Percentiles rank a stretch among this genome's conserved stretches.
These are phyloP conservation scores for Eucalyptus melliodora DNA, from an alignment of 345 rosid species.

Conservation along the genomic window DNA sequence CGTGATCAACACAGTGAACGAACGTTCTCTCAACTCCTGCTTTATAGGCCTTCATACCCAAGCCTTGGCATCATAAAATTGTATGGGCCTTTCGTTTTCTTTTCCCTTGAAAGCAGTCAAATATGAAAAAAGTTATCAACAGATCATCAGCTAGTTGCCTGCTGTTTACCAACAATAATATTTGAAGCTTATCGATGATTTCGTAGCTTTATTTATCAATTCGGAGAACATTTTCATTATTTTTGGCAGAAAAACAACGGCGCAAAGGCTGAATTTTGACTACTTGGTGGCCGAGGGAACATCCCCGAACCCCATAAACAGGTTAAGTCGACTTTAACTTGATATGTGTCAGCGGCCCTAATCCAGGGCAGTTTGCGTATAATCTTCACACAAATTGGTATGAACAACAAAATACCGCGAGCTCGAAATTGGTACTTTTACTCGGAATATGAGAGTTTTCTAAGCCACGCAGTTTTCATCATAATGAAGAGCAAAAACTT, in stretches of 20 bases:
- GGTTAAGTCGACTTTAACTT: not conserved
- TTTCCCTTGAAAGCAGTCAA: not conserved
- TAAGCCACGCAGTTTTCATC: not conserved
- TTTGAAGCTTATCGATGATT: not conserved
- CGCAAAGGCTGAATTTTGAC: not conserved
- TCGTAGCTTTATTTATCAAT: not conserved
- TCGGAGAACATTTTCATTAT: not conserved
- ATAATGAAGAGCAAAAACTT: not conserved
- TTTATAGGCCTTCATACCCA: too few species aligned
- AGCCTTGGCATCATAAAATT: too few species aligned
- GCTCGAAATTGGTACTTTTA: not conserved
- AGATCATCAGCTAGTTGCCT: not conserved
- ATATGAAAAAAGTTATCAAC: not conserved
- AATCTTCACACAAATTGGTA: not conserved
- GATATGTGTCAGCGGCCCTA: not conserved
- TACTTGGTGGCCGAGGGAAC: not conserved
- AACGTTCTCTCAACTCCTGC: not conserved
- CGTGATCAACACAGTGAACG: not conserved
- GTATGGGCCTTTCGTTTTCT: too few species aligned
- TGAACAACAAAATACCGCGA: not conserved
- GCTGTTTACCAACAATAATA: not conserved
- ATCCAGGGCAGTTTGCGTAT: not conserved
- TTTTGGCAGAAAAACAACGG: not conserved
- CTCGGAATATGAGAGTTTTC: not conserved
- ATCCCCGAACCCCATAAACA: not conserved